phyloP scores from a whole-genome alignment of 805 yeast genomes.

The Candida jianshihensis region DNA sequence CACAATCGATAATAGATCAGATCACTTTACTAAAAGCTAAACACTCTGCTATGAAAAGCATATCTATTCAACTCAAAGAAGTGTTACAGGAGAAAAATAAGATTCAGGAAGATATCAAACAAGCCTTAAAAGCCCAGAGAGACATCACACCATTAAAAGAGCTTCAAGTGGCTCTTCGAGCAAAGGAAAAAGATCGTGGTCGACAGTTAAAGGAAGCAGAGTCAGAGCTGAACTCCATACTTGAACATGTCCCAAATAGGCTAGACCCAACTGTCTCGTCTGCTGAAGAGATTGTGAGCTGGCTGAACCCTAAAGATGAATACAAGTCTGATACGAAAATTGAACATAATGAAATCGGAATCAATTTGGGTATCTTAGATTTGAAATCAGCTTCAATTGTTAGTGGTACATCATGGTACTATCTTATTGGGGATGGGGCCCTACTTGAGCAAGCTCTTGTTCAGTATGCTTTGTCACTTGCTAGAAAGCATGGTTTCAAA shows the following conservation, averaged over 20 bases:
- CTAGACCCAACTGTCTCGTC: constrained; percentile 41
- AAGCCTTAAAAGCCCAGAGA: constrained; percentile 13
- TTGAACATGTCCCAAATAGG: constrained; percentile 57
- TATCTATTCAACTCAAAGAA: constrained; percentile 19
- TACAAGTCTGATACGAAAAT: constrained; percentile 20
- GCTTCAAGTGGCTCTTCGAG: constrained; percentile 8
- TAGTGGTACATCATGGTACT: constrained; percentile 83
- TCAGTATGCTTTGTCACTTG: constrained; percentile 65
- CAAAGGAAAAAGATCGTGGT: constrained; percentile 17
- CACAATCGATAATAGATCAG: constrained; percentile 12
- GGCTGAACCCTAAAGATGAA: constrained; percentile 37
- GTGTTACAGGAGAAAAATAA: constrained; percentile 24
- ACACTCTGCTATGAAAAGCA: constrained; percentile 17
- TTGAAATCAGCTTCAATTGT: constrained; percentile 64
- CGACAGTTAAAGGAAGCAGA: constrained; percentile 24
- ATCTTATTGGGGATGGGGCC: constrained; percentile 78
- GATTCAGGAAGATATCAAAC: constrained; percentile 22
- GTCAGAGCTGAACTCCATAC: constrained; percentile 29
- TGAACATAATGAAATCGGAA: constrained; percentile 73
- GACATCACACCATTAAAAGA: constrained; percentile 10
- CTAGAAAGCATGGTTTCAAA: constrained; percentile 59
- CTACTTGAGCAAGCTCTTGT: constrained; percentile 83
- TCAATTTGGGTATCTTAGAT: constrained; percentile 58
- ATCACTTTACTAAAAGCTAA: constrained; percentile 24
- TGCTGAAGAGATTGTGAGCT: constrained; percentile 39